Conservation (phyloP, 495 filamentous ascomycete genomes). For the Penicillium arizonense region DNA sequence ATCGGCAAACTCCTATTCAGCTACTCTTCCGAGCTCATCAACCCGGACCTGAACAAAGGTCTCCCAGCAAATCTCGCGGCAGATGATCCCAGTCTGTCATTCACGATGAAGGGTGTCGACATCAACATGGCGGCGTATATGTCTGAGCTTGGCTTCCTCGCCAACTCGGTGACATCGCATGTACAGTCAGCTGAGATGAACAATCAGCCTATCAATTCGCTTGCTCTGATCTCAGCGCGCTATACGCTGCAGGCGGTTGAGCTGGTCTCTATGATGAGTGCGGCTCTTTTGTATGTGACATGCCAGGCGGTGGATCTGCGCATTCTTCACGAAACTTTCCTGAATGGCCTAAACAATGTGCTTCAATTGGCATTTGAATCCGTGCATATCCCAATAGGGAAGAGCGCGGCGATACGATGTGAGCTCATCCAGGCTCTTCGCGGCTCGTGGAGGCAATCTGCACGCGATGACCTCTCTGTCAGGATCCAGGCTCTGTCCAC, state of each 20-base stretch:
- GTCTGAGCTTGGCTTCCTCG: conserved; percentile 52
- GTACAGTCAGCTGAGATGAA: conserved; percentile 55
- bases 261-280: too few relatives aligned
- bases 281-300: too few relatives aligned
- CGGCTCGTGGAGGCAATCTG: neutral
- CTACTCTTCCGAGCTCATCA: conserved; percentile 57
- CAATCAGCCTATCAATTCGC: conserved; percentile 57
- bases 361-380: neutral
- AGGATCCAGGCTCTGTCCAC: neutral
- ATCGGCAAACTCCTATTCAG: conserved; percentile 56
- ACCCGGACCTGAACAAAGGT: conserved; percentile 52
- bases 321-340: conserved; percentile 27
- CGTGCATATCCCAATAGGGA: too few relatives aligned
- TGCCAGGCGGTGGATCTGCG: too few relatives aligned
- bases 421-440: neutral
- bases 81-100: conserved; percentile 54
- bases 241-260: conserved; percentile 39
- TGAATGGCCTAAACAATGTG: neutral
- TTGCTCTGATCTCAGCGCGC: conserved; percentile 54
- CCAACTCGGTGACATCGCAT: conserved; percentile 49
- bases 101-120: conserved; percentile 60
- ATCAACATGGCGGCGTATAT: conserved; percentile 63
- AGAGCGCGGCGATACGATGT: too few relatives aligned
- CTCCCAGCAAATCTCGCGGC: conserved; percentile 56
- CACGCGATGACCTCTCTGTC: neutral